Base-by-base conservation (phyloP, 495 filamentous ascomycete genomes). In the Aspergillus wentii region DNA sequence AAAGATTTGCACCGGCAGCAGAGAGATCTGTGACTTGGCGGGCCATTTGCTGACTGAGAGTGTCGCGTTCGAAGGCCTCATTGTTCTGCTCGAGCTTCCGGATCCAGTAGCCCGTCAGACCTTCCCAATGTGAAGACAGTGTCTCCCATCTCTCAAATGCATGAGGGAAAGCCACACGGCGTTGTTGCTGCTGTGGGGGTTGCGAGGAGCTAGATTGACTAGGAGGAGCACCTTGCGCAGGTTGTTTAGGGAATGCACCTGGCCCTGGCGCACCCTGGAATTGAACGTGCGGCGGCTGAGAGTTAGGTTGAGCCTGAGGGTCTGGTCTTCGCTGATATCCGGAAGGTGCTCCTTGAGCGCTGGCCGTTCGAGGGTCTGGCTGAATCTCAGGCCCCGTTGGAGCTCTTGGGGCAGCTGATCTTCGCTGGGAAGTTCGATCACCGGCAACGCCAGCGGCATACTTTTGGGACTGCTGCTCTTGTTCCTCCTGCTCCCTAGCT, bases 61-160 rank as follows among this genome's bases (percentile, higher is more conserved):
- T 87, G 49, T 94, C 84, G 15, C 79, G 74, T 42, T 80, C 77
- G 15, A 94, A 71, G 45, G 95, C 89, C 11, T 88, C 80, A 17
- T 83, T 84, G 58, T 92, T 94, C 50, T 89, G 78, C 55, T 97
- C 88, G 0, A 97, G 72, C 41, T 88, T 80, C 21, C 86, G 86
- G 38, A 98, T 91, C 92, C 92, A 97, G 64, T 94, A 97, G 35
- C 86, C 86, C 1, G 92, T 98, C 40, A 97, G 75, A 11, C 92
- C 92, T 58, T 98, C 92, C 92, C 94, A 98, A 48, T 96, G 92
- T 10, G 94, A 92, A 0, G 94, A 97, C 5, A 98, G 69, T 0
- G 83, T 87, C 48, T 98, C 92, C 92, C 94, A 98, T 28, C 92
- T 78, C 58, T 98, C 90, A 47, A 98, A 98, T 1, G 92, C 92